These are phyloP conservation scores for Gossypium longicalyx DNA, from an alignment of 345 rosid genomes.

Conservation along the genomic window DNA sequence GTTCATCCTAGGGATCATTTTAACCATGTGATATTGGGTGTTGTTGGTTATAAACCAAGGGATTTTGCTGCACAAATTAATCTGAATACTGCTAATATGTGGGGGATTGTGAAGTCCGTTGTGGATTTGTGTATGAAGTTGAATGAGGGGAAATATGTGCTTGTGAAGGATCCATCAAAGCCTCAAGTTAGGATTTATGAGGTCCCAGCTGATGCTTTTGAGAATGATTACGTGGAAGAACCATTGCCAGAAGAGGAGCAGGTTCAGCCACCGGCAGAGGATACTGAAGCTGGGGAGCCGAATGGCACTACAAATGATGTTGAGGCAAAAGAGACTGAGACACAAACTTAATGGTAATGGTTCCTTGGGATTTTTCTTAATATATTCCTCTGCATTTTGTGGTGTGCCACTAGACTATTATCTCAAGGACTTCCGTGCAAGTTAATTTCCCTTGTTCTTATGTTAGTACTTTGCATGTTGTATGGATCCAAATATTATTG, in stretches of 20 bases:
- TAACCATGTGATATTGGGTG: slow-evolving; percentile 88
- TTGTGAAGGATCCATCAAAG: slow-evolving; percentile 91
- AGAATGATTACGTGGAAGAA: slow-evolving; percentile 95
- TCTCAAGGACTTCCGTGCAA: neutral
- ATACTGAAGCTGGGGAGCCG: slow-evolving; percentile 50
- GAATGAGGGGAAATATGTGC: slow-evolving; percentile 84
- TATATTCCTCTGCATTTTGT: neutral
- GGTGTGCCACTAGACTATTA: neutral
- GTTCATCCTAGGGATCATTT: slow-evolving; percentile 98
- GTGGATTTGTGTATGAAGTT: slow-evolving; percentile 91
- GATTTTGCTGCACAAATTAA: slow-evolving; percentile 93
- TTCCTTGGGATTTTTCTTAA: neutral
- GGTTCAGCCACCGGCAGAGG: slow-evolving; percentile 72
- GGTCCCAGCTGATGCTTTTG: slow-evolving; percentile 96
- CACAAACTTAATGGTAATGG: slow-evolving; percentile 44
- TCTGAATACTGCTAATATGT: slow-evolving; percentile 82
- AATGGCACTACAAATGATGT: slow-evolving; percentile 39
- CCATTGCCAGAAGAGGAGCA: slow-evolving; percentile 87
- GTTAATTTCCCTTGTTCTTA: neutral
- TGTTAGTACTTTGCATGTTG: neutral
- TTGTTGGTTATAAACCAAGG: slow-evolving; percentile 82
- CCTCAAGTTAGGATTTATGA: slow-evolving; percentile 93
- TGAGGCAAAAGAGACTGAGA: slow-evolving; percentile 46
- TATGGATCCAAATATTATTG: too few relatives aligned
- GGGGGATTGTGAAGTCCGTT: slow-evolving; percentile 95